Percentiles rank a stretch among this genome's conserved stretches.
These are phyloP conservation scores for Aspergillus brasiliensis DNA, from an alignment of 2,329 filamentous ascomycete species.

Conservation along the genomic window DNA sequence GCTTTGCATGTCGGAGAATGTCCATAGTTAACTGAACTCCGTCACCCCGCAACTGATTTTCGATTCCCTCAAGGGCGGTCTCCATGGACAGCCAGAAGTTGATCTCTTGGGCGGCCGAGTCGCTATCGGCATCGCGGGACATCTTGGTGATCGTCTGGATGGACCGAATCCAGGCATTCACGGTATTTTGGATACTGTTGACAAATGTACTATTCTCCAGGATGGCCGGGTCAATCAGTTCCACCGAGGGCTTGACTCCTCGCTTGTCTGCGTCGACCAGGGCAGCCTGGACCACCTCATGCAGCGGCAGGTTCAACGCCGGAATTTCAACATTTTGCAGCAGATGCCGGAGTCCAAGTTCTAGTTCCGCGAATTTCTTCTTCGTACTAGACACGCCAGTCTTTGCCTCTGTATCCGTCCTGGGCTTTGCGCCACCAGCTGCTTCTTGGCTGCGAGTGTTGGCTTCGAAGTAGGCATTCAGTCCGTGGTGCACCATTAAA, in stretches of 20 bases:
- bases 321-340: constrained; percentile 99
- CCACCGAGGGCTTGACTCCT: constrained; percentile 70
- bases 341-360: constrained; percentile 84
- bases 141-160: constrained; percentile 96
- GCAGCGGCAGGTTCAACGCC: constrained; percentile 81
- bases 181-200: constrained; percentile 88
- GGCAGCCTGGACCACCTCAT: constrained; percentile 83
- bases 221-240: constrained; percentile 74
- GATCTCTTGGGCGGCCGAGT: constrained; percentile 93
- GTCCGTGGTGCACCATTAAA: constrained; percentile 83
- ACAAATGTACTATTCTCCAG: constrained; percentile 88
- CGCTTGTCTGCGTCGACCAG: constrained; percentile 74
- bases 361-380: constrained; percentile 93
- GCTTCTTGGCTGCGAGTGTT: constrained; percentile 81
- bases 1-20: constrained; percentile 93
- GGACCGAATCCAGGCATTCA: constrained; percentile 98
- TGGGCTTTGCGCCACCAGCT: constrained; percentile 65
- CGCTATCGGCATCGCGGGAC: constrained; percentile 75
- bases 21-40: constrained; percentile 90
- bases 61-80: constrained; percentile 85
- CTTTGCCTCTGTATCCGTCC: constrained; percentile 84
- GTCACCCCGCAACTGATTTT: constrained; percentile 81
- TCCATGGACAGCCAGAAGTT: constrained; percentile 99
- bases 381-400: constrained; percentile 96
- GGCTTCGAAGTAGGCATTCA: constrained; percentile 96